Evolutionary conservation across 345 rosid species (phyloP).

Genomic region (Capsella bursapastoris): DNA sequence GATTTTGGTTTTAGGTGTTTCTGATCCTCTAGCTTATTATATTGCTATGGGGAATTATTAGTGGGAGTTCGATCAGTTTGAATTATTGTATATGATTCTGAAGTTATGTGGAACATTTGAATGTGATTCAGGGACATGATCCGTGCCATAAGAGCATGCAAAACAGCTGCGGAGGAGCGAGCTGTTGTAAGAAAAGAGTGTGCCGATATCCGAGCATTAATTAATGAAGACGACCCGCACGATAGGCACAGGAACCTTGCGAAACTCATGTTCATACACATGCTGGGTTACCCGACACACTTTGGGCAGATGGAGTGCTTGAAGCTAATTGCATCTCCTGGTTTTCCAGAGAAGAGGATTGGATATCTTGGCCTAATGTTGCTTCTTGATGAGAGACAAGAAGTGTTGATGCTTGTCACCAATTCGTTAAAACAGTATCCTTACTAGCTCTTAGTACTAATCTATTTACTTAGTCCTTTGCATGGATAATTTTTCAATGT

Average conservation of each 20-base stretch:
- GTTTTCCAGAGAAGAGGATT: constrained; percentile 98
- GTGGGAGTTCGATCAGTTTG: not conserved
- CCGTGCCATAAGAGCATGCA: constrained; percentile 93
- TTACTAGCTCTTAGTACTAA: constrained; percentile 9
- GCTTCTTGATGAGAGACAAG: constrained; percentile 99
- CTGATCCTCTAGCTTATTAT: constrained; percentile 11
- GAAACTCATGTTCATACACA: constrained; percentile 99
- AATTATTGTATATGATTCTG: constrained; percentile 5
- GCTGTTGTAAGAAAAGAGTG: constrained; percentile 99
- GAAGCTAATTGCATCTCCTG: constrained; percentile 92
- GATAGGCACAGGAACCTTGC: constrained; percentile 96
- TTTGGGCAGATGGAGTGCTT: constrained; percentile 99
- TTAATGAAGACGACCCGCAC: constrained; percentile 89
- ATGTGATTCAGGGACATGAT: constrained; percentile 93
- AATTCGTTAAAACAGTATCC: constrained; percentile 99
- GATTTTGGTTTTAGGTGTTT: constrained; percentile 9
- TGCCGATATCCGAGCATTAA: constrained; percentile 88
- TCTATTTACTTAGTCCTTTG: not conserved
- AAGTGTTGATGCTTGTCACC: constrained; percentile 98
- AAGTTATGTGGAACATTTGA: constrained; percentile 15
- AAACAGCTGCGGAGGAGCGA: constrained; percentile 99
- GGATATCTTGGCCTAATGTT: constrained; percentile 98
- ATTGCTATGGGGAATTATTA: not conserved
- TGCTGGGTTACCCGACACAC: constrained; percentile 99
- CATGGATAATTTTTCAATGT: constrained; percentile 4